These are phyloP conservation scores for Malus sieversii DNA, from an alignment of 306 rosid genomes.

Conservation along the genomic window DNA sequence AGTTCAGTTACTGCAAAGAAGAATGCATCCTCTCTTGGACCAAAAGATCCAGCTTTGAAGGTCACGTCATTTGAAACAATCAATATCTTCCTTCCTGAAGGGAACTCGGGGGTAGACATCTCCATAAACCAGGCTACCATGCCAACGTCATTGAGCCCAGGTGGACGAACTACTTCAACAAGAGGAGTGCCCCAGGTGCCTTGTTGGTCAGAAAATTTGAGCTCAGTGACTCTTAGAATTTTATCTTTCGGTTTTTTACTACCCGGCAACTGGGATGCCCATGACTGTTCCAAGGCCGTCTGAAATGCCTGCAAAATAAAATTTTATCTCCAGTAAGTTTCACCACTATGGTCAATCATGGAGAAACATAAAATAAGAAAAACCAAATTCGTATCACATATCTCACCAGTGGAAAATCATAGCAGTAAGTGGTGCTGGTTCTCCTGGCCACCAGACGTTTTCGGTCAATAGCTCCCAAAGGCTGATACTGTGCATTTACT, in stretches of 20 bases:
- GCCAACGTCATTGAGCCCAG: conserved; percentile 87
- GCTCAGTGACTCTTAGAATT: conserved; percentile 68
- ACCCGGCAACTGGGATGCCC: conserved; percentile 53
- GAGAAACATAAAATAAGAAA: not conserved
- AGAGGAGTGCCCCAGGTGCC: conserved; percentile 87
- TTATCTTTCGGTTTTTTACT: conserved; percentile 40
- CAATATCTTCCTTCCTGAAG: conserved; percentile 84
- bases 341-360: not conserved
- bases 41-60: conserved; percentile 94
- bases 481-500: conserved; percentile 68
- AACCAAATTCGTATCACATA: conserved; percentile 10
- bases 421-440: conserved; percentile 91
- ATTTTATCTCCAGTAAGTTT: conserved; percentile 14
- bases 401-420: conserved; percentile 94
- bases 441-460: conserved; percentile 83
- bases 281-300: conserved; percentile 74
- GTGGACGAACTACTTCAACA: conserved; percentile 50
- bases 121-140: conserved; percentile 96
- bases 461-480: conserved; percentile 74
- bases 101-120: conserved; percentile 89
- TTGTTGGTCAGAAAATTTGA: conserved; percentile 61
- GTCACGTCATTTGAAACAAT: conserved; percentile 89
- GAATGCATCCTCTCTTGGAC: conserved; percentile 94
- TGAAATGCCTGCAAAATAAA: conserved; percentile 68
- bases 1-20: conserved; percentile 87